phyloP scores from a whole-genome alignment of 768 basidiomycete species.

The Nidularia sp. region DNA sequence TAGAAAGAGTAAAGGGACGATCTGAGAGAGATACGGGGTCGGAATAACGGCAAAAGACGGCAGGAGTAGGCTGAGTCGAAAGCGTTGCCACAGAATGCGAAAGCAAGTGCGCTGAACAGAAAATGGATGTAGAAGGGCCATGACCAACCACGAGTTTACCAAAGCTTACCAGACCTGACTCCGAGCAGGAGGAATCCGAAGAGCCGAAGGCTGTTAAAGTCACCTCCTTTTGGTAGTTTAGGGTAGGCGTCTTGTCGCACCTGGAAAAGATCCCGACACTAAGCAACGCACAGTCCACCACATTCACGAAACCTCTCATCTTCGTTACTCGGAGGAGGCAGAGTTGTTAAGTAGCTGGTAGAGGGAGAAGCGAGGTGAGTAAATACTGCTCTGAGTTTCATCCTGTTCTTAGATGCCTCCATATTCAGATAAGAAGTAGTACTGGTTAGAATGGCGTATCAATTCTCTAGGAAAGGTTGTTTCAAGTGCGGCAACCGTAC shows the following conservation, averaged over 20 bases:
- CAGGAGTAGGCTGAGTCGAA: too few relatives aligned
- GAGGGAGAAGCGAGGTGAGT: slow-evolving; percentile 70
- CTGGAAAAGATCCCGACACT: neutral
- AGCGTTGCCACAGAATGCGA: too few relatives aligned
- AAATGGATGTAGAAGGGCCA: too few relatives aligned
- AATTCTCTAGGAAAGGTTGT: slow-evolving; percentile 83
- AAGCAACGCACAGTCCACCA: neutral
- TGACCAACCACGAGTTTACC: too few relatives aligned
- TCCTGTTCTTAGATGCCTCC: neutral
- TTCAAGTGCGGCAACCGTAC: slow-evolving; percentile 92
- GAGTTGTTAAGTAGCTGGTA: slow-evolving; percentile 64
- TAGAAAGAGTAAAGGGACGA: too few relatives aligned
- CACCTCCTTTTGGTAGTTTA: neutral
- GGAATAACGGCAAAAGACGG: too few relatives aligned
- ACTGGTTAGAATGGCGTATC: slow-evolving; percentile 65
- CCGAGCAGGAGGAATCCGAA: too few relatives aligned
- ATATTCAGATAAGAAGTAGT: neutral
- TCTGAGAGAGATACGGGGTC: too few relatives aligned
- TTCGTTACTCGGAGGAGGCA: slow-evolving; percentile 62
- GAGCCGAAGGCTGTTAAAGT: too few relatives aligned
- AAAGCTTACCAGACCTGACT: too few relatives aligned
- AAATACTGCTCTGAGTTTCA: neutral
- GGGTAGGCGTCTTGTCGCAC: neutral
- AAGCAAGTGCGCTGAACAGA: too few relatives aligned
- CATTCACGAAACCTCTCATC: slow-evolving; percentile 33